Percentiles rank a stretch among this genome's conserved stretches.
Conservation (phyloP, 306 rosid species). For the Herpetospermum pedunculosum region DNA sequence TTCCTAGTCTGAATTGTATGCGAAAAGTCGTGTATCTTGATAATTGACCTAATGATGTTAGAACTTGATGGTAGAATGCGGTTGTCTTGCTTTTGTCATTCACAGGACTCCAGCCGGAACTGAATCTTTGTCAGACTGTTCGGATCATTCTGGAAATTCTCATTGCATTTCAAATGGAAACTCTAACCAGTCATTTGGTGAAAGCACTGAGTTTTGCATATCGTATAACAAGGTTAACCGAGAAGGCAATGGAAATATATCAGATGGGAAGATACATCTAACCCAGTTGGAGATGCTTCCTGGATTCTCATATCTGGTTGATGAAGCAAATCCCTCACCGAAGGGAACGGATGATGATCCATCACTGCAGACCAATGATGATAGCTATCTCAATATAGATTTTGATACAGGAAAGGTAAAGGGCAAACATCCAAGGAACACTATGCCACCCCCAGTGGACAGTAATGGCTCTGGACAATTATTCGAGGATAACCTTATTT, state of each 20-base stretch:
- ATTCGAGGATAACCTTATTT: constrained; percentile 25
- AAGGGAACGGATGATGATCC: constrained; percentile 26
- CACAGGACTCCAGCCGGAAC: constrained; percentile 71
- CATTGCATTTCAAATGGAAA: constrained; percentile 33
- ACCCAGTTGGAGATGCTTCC: constrained; percentile 34
- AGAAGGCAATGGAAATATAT: constrained; percentile 19
- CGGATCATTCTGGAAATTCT: constrained; percentile 43
- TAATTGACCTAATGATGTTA: constrained; percentile 8
- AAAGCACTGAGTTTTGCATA: constrained; percentile 46
- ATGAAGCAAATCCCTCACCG: constrained; percentile 30
- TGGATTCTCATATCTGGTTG: constrained; percentile 36
- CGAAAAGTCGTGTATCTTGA: background rate
- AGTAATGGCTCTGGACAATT: constrained; percentile 24
- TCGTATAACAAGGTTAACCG: constrained; percentile 43
- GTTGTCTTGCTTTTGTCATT: constrained; percentile 16
- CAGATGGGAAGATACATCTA: constrained; percentile 25
- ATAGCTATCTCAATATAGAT: constrained; percentile 38
- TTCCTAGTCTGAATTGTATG: background rate
- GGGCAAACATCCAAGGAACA: constrained; percentile 30
- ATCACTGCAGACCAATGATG: constrained; percentile 37
- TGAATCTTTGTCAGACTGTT: constrained; percentile 51
- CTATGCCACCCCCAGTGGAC: constrained; percentile 19
- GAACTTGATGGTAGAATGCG: constrained; percentile 18
- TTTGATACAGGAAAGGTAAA: constrained; percentile 29
- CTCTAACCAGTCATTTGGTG: constrained; percentile 36